Evolutionary conservation across 2,329 filamentous ascomycete genomes (phyloP).

Genomic region (Ophiostoma australiae): DNA sequence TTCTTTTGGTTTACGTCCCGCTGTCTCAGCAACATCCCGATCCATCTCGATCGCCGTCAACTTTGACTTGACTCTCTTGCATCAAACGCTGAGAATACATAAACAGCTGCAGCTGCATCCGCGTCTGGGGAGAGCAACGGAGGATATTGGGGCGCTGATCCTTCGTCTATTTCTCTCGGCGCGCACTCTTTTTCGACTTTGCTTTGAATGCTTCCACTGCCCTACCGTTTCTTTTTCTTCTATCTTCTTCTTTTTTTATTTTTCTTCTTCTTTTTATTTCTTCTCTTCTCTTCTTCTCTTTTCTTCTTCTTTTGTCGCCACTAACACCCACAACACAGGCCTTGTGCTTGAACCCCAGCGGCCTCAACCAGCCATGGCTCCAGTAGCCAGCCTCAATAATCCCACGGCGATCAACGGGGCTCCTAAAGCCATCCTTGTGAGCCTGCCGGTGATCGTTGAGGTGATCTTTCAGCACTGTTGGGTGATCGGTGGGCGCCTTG

Average conservation of each 20-base stretch:
- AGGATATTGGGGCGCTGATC: conserved; percentile 5
- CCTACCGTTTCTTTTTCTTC: neutral
- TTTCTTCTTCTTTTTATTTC: neutral
- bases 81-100: neutral
- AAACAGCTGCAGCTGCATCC: neutral
- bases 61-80: neutral
- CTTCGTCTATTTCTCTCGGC: neutral
- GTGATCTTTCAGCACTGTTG: neutral
- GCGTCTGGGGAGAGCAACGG: neutral
- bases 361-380: neutral
- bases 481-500: neutral
- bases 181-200: neutral
- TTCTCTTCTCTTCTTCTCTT: neutral
- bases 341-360: neutral
- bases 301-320: no score
- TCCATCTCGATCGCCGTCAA: neutral
- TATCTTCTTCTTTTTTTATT: neutral
- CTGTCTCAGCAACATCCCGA: neutral
- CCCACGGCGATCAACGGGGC: neutral
- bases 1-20: neutral
- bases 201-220: neutral
- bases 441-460: neutral
- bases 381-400: neutral
- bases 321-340: neutral
- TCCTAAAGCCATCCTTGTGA: neutral